Conservation (phyloP, 495 filamentous ascomycete species). For the Pyrenula massariospora region DNA sequence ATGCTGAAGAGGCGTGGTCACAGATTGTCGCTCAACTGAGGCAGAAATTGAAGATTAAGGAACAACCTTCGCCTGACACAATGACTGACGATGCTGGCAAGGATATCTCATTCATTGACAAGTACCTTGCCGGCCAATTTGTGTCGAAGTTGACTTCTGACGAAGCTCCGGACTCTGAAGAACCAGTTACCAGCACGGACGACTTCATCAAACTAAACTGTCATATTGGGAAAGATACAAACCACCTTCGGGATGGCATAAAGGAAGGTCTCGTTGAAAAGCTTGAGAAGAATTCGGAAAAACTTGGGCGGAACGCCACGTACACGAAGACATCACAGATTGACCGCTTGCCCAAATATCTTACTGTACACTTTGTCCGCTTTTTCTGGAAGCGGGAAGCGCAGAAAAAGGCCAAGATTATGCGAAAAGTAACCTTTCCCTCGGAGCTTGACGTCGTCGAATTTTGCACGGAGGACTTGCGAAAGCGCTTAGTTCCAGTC, state of each 20-base stretch:
- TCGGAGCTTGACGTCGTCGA: constrained; percentile 87
- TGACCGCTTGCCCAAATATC: constrained; percentile 80
- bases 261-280: constrained; percentile 70
- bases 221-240: constrained; percentile 76
- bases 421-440: constrained; percentile 96
- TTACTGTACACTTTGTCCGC: constrained; percentile 94
- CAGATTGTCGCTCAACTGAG: constrained; percentile 84
- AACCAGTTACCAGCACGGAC: constrained; percentile 53
- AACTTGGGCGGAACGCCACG: constrained; percentile 60
- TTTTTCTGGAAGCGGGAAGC: constrained; percentile 95
- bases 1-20: constrained; percentile 97
- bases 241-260: constrained; percentile 83
- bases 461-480: constrained; percentile 85
- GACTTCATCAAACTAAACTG: constrained; percentile 88
- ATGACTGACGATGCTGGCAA: constrained; percentile 18
- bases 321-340: constrained; percentile 90
- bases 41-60: constrained; percentile 61
- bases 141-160: constrained; percentile 71
- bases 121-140: constrained; percentile 76
- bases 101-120: constrained; percentile 68
- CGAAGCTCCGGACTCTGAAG: constrained; percentile 54
- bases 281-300: constrained; percentile 77
- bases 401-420: constrained; percentile 97
- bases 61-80: constrained; percentile 9
- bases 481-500: constrained; percentile 71